phyloP scores from a whole-genome alignment of 2,329 filamentous ascomycete species.

The Beauveria pseudobassiana region DNA sequence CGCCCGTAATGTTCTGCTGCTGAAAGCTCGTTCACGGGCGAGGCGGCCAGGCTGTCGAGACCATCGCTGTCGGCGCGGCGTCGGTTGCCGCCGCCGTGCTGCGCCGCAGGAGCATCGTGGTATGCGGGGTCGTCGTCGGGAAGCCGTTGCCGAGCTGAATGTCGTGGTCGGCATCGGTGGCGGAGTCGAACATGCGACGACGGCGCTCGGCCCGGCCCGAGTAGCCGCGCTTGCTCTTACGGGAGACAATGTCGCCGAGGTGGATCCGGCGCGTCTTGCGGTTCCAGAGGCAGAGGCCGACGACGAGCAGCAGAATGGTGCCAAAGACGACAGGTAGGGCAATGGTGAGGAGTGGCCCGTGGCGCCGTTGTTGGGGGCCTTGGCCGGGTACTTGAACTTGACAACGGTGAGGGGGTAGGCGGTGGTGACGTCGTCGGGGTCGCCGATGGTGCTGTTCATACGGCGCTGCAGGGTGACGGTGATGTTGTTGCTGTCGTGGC shows the following conservation, averaged over 20 bases:
- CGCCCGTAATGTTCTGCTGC: constrained; percentile 27
- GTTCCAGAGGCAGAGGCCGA: constrained; percentile 53
- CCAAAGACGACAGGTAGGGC: constrained; percentile 45
- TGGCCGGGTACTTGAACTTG: constrained; percentile 29
- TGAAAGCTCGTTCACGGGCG: constrained; percentile 37
- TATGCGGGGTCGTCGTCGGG: constrained; percentile 23
- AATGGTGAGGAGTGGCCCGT: constrained; percentile 40
- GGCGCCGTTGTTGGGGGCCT: constrained; percentile 25
- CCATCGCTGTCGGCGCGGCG: constrained; percentile 37
- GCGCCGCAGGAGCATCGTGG: constrained; percentile 24
- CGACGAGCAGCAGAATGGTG: constrained; percentile 37
- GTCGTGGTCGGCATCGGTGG: constrained; percentile 25
- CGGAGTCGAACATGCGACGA: constrained; percentile 28
- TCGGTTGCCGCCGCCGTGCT: background rate
- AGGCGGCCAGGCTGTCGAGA: constrained; percentile 41
- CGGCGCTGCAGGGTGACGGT: constrained; percentile 37
- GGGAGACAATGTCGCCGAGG: constrained; percentile 45
- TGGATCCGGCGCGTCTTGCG: constrained; percentile 40
- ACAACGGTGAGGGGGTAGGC: constrained; percentile 32
- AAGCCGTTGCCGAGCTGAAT: constrained; percentile 35
- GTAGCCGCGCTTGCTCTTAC: constrained; percentile 34
- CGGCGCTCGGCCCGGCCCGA: constrained; percentile 31
- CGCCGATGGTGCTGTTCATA: constrained; percentile 22
- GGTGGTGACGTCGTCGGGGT: constrained; percentile 28
- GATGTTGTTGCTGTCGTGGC: constrained; percentile 36